A percentile compares a stretch with the other conserved stretches of the same genome.
phyloP scores from a whole-genome alignment of 1,139 yeast genomes.

The Lodderomyces theae region DNA sequence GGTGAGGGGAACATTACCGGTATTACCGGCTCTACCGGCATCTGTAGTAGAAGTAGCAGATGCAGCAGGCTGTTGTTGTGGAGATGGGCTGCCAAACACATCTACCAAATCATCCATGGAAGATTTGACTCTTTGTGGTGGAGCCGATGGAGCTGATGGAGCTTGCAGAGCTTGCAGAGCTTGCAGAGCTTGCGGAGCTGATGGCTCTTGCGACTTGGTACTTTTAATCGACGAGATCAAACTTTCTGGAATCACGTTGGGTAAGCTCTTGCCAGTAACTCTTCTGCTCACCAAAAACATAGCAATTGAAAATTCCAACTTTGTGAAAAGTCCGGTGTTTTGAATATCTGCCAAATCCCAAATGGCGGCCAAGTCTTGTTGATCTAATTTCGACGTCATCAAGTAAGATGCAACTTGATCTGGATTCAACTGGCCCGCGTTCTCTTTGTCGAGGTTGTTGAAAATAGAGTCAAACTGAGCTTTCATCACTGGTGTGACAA shows the following conservation, averaged over 20 bases:
- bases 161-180: too few species aligned
- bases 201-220: not conserved
- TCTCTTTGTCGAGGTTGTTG: conserved; percentile 66
- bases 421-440: conserved; percentile 64
- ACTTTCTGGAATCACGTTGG: conserved; percentile 61
- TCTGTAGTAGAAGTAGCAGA: too few species aligned
- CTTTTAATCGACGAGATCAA: conserved; percentile 37
- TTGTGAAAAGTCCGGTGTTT: conserved; percentile 79
- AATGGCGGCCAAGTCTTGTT: conserved; percentile 79
- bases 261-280: conserved; percentile 73
- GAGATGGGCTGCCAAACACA: conserved; percentile 44
- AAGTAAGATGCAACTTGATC: conserved; percentile 85
- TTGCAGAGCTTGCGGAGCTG: not conserved
- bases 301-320: conserved; percentile 86
- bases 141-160: not conserved
- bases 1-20: too few species aligned
- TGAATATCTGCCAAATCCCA: conserved; percentile 96
- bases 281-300: conserved; percentile 88
- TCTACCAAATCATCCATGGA: conserved; percentile 67
- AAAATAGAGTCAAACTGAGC: conserved; percentile 79
- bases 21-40: too few species aligned
- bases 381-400: conserved; percentile 81
- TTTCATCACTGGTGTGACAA: conserved; percentile 63
- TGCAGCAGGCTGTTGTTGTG: conserved; percentile 13
- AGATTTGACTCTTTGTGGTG: conserved; percentile 27